Percentiles rank a stretch among this genome's conserved stretches.
Evolutionary conservation across 148 eudicot species (phyloP).

Genomic region (Polygonum aviculare): DNA sequence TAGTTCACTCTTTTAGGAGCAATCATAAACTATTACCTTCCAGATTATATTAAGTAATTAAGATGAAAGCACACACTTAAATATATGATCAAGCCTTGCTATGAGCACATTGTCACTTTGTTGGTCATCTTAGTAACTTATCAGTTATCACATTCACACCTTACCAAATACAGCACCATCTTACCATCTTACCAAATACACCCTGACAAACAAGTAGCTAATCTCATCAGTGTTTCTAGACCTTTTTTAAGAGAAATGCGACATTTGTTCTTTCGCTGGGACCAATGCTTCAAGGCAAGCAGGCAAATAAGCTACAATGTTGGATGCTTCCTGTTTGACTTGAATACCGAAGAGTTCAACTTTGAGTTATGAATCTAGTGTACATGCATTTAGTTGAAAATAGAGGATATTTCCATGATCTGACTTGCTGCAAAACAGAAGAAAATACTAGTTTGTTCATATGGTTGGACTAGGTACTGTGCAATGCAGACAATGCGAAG

Average conservation of each 20-base stretch:
- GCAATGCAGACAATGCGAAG: slow-evolving; percentile 40
- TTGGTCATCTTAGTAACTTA: too few species aligned
- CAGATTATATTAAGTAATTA: too few species aligned
- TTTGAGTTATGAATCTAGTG: neutral
- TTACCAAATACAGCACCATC: too few species aligned
- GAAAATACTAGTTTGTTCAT: neutral
- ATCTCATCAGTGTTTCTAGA: too few species aligned
- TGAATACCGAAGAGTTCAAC: neutral
- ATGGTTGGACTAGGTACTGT: slow-evolving; percentile 25
- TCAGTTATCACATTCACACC: too few species aligned
- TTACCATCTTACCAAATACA: too few species aligned
- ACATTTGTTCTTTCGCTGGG: neutral
- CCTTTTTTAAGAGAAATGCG: neutral
- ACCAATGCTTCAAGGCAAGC: neutral
- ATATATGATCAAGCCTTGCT: too few species aligned
- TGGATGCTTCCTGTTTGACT: neutral
- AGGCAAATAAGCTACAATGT: neutral
- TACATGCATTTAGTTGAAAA: neutral
- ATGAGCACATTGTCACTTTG: too few species aligned
- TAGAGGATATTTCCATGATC: neutral
- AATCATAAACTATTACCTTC: neutral
- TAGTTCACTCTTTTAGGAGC: neutral
- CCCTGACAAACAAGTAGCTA: neutral
- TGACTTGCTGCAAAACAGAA: neutral
- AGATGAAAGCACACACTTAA: too few species aligned